A percentile compares a stretch with the other conserved stretches of the same genome.
Evolutionary conservation across 306 rosid species (phyloP).

Genomic region (Coriaria nepalensis): DNA sequence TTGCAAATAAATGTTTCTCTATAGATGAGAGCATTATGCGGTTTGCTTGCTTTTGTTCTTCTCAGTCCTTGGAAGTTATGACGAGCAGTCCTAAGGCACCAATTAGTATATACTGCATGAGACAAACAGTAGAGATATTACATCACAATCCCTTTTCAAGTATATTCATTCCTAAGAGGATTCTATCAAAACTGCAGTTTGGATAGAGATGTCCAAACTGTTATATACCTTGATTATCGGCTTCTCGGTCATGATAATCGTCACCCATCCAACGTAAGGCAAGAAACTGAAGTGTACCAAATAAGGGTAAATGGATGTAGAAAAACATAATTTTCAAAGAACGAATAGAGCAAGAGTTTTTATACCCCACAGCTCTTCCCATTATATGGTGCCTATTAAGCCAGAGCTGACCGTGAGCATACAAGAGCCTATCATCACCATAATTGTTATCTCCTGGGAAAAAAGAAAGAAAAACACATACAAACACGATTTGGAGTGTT

Average conservation of each 20-base stretch:
- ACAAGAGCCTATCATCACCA: constrained; percentile 81
- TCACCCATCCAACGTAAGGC: constrained; percentile 95
- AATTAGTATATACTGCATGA: constrained; percentile 55
- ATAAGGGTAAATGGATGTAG: background rate
- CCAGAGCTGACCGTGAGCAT: constrained; percentile 93
- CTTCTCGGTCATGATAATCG: constrained; percentile 88
- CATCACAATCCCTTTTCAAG: too few relatives aligned
- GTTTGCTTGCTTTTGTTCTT: constrained; percentile 9
- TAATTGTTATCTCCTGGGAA: constrained; percentile 77
- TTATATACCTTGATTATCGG: constrained; percentile 80
- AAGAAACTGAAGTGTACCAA: constrained; percentile 43
- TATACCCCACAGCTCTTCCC: constrained; percentile 95
- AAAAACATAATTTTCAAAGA: background rate
- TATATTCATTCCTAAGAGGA: too few relatives aligned
- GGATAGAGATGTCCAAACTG: constrained; percentile 1
- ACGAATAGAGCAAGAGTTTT: background rate
- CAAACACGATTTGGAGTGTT: background rate
- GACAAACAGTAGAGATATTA: background rate
- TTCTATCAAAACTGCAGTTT: too few relatives aligned
- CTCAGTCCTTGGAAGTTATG: constrained; percentile 61
- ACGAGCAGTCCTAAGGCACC: constrained; percentile 76
- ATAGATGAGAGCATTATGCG: too few relatives aligned
- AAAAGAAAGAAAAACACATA: background rate
- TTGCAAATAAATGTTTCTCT: too few relatives aligned
- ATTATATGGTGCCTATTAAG: constrained; percentile 80